Evolutionary conservation across 2,329 filamentous ascomycete genomes (phyloP), one percentile per base, ranked within the genome.

Genomic region (Trichoderma cornu-damae): DNA sequence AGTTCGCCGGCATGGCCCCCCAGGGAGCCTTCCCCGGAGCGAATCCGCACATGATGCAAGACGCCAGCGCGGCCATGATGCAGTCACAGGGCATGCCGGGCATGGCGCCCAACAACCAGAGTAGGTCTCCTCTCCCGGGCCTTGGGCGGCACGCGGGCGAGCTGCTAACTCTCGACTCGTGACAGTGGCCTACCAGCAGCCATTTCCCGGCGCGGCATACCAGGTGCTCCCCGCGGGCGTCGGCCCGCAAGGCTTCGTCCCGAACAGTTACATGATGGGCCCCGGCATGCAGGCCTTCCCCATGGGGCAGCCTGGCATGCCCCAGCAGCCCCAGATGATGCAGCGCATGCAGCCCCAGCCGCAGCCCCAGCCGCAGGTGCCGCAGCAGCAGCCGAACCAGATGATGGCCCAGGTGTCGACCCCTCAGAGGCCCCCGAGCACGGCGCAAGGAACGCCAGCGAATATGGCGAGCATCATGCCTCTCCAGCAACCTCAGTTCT

Each of bases 51-150:
- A 81, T 84, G 79, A 82, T 82, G 75, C 72, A 74, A 49, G 76
- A 73, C 62, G 78, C 77, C 38, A 76, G 78, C 72, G 77, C 75
- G 70, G 80, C 77, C 66, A 84, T 86, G 81, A 85, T 86, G 82
- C 82, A 81, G 72, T 83, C 78, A 68, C 70, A 79, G 64, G 78
- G 73, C 67, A 82, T 84, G 79, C 77, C 76, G 62, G 79, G 80
- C 68, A 83, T 84, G 79, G 73, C 75, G 63, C 71, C 77, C 62
- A 84, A 83, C 75, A 79, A 81, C 53, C 81, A 83, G 68, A 82
- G 81, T 84, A 73, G 78, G 81, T 76, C 18, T n/a, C 61, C 35
- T 9, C 30, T 5, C n/a, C n/a, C n/a, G n/a, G 14, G 22, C 30
- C 18, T n/a, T 34, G 9, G 16, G 5, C 14, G 18, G 3, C 37